Evolutionary conservation across 2,329 filamentous ascomycete genomes (phyloP).

Genomic region (Coniochaeta sp.): DNA sequence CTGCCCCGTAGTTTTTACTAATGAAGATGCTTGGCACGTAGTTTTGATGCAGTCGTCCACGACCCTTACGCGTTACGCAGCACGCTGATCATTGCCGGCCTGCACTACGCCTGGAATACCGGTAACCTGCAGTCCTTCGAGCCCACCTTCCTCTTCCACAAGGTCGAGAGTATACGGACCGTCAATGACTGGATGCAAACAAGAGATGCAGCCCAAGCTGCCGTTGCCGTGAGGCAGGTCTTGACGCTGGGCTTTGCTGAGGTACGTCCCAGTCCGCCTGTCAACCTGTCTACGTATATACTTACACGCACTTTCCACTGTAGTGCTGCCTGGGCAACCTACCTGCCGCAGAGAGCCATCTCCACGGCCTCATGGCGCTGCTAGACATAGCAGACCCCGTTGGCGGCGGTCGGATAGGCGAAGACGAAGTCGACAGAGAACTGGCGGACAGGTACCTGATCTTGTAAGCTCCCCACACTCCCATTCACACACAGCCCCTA

Average conservation of each 20-base stretch:
- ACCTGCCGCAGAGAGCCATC: neutral
- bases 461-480: conserved; percentile 3
- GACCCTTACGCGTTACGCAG: conserved; percentile 5
- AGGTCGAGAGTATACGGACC: conserved; percentile 5
- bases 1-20: too few relatives aligned
- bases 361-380: conserved; percentile 1
- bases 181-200: conserved; percentile 5
- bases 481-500: too few relatives aligned
- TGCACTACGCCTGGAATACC: conserved; percentile 6
- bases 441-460: conserved; percentile 1
- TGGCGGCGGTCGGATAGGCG: neutral
- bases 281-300: too few relatives aligned
- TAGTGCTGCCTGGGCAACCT: conserved; percentile 5
- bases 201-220: neutral
- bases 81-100: conserved; percentile 4
- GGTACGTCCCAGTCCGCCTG: too few relatives aligned
- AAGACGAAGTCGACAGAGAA: neutral
- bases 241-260: conserved; percentile 4
- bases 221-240: conserved; percentile 2
- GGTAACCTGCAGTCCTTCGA: conserved; percentile 2
- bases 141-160: conserved; percentile 6
- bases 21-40: too few relatives aligned
- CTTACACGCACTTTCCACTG: neutral
- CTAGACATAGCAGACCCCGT: neutral
- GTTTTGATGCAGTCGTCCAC: neutral